Evolutionary conservation across 805 yeast genomes (phyloP).

Genomic region (Candida boleticola): DNA sequence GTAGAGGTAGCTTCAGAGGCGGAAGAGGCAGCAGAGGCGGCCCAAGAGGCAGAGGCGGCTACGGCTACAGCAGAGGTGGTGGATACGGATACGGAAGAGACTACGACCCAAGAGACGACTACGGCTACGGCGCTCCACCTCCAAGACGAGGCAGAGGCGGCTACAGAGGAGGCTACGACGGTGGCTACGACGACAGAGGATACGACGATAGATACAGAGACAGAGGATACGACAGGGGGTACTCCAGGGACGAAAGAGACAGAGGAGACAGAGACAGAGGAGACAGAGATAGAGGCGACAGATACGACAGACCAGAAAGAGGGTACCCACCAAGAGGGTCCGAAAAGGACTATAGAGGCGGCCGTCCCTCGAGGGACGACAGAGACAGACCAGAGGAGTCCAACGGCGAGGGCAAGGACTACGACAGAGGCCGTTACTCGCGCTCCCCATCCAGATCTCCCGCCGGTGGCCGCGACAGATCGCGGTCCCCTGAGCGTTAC

Average conservation of each 20-base stretch:
- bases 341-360: slow-evolving; percentile 6
- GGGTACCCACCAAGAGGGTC: slow-evolving; percentile 9
- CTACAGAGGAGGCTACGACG: slow-evolving; percentile 13
- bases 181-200: slow-evolving; percentile 16
- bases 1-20: slow-evolving; percentile 27
- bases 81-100: slow-evolving; percentile 15
- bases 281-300: slow-evolving; percentile 9
- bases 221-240: slow-evolving; percentile 9
- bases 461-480: slow-evolving; percentile 28
- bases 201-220: slow-evolving; percentile 8
- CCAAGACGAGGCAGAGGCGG: slow-evolving; percentile 20
- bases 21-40: slow-evolving; percentile 21
- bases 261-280: slow-evolving; percentile 14
- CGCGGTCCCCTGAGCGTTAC: slow-evolving; percentile 38
- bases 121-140: slow-evolving; percentile 11
- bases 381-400: slow-evolving; percentile 6
- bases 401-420: slow-evolving; percentile 1
- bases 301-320: slow-evolving; percentile 7
- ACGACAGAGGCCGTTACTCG: slow-evolving; percentile 23
- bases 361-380: slow-evolving; percentile 6
- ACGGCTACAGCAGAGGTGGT: slow-evolving; percentile 22
- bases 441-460: slow-evolving; percentile 30
- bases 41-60: slow-evolving; percentile 22
- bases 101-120: slow-evolving; percentile 17
- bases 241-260: slow-evolving; percentile 5